Base-by-base conservation (phyloP, 2,329 filamentous ascomycete species). In the Phialophora tarda region DNA sequence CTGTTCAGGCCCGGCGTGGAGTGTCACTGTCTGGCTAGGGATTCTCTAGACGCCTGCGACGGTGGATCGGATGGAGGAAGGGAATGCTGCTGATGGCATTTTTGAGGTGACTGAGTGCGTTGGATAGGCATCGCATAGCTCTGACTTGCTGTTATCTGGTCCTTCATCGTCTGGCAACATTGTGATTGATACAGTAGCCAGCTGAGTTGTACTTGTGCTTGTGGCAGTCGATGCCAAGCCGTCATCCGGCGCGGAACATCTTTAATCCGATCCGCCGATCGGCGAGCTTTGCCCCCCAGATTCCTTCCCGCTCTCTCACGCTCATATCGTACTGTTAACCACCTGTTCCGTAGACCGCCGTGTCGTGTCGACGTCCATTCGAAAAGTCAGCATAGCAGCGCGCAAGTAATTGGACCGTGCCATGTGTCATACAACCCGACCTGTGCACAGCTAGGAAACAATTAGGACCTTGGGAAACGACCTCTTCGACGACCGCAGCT, bases 1-100 rank as follows among this genome's bases (percentile, higher is more conserved):
- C 32, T 66, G 5, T 66, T 58, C 44, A 53, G 59, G 28, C 53
- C 59, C 11, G 32, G 30, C n/a, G 12, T 61, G 58, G 21, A 34
- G 23, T 61, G 58, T 21, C 58, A 53, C 30, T 61, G 58, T 26
- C 23, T 7, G 26, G 4, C 28, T 8, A 34, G 14, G 57, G 24
- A 41, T 1, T 2, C 47, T 7, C n/a, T 51, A 24, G 24, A 26
- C 11, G 21, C 1, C 8, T 5, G 21, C 23, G 47, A 32, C n/a
- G 24, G 17, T 21, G 24, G 12, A 14, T 8, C 32, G 14, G 14
- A 8, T 17, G 12, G 26, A n/a, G 26, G 10, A 30, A 50, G 8
- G 12, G 21, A 26, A 26, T 59, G 24, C 26, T 32, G 44, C 26
- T 34, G 24, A 23, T 26, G 47, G 23, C 47, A 24, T 24, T 24